Evolutionary conservation across 179 eudicot genomes (phyloP).

Genomic region (Patellifolia procumbens): DNA sequence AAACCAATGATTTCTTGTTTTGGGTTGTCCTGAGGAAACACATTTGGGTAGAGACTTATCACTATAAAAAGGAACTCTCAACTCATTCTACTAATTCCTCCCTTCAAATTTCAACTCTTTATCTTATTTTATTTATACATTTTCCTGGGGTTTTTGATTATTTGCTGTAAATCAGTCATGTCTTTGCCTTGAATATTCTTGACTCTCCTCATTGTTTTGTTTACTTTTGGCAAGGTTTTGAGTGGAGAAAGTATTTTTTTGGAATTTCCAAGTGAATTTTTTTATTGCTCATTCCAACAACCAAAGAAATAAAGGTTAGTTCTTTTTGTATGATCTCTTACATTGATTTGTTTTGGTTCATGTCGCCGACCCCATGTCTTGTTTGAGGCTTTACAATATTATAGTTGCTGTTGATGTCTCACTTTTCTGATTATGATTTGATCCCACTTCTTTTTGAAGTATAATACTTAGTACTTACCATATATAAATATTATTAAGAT

Average conservation of each 20-base stretch:
- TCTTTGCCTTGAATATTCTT: slow-evolving; percentile 32
- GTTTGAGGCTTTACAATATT: too few relatives aligned
- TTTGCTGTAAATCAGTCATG: slow-evolving; percentile 35
- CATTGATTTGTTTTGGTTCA: too few relatives aligned
- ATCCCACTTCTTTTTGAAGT: slow-evolving; percentile 16
- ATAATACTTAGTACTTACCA: background rate
- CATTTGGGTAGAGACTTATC: slow-evolving; percentile 15
- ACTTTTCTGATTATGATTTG: slow-evolving; percentile 30
- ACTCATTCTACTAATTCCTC: slow-evolving; percentile 13
- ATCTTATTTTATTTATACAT: slow-evolving; percentile 20
- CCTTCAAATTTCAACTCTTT: slow-evolving; percentile 29
- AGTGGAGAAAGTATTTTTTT: slow-evolving; percentile 13
- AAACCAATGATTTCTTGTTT: slow-evolving; percentile 63
- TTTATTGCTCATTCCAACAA: slow-evolving; percentile 12
- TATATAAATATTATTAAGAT: background rate
- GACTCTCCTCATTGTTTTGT: slow-evolving; percentile 23
- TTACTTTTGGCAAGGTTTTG: slow-evolving; percentile 32
- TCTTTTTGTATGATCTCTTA: slow-evolving; percentile 21
- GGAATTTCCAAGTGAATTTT: slow-evolving; percentile 12
- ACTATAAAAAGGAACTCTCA: background rate
- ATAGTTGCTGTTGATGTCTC: too few relatives aligned
- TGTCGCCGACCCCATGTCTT: too few relatives aligned
- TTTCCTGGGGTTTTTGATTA: slow-evolving; percentile 23
- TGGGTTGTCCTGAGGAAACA: slow-evolving; percentile 49
- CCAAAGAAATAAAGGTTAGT: slow-evolving; percentile 27